Conservation (phyloP, 2,329 filamentous ascomycete species). For the Thielaviopsis populi region DNA sequence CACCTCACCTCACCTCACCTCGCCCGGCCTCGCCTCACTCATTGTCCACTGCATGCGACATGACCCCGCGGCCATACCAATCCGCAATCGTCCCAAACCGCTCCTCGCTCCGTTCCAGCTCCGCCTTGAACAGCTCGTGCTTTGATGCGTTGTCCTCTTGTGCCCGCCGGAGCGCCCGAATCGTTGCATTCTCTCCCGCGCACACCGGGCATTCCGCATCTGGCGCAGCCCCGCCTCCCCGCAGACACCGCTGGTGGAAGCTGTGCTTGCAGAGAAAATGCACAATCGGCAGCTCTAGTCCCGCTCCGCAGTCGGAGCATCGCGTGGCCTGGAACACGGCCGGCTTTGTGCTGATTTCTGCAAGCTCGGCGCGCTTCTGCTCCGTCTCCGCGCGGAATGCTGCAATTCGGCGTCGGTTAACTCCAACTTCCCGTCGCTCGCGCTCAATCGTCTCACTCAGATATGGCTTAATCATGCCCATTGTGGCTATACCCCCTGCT, state of each 20-base stretch:
- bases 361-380: slow-evolving; percentile 62
- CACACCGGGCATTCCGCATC: slow-evolving; percentile 78
- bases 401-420: slow-evolving; percentile 65
- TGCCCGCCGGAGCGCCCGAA: slow-evolving; percentile 69
- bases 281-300: slow-evolving; percentile 74
- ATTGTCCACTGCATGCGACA: slow-evolving; percentile 38
- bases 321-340: slow-evolving; percentile 81
- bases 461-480: slow-evolving; percentile 94
- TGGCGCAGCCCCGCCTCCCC: slow-evolving; percentile 31
- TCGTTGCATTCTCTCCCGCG: slow-evolving; percentile 68
- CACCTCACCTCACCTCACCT: background rate
- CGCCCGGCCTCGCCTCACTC: background rate
- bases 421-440: slow-evolving; percentile 69
- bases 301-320: slow-evolving; percentile 65
- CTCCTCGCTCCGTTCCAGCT: slow-evolving; percentile 62
- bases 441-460: slow-evolving; percentile 76
- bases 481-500: slow-evolving; percentile 59
- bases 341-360: slow-evolving; percentile 62
- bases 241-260: slow-evolving; percentile 82
- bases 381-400: slow-evolving; percentile 76
- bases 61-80: slow-evolving; percentile 89
- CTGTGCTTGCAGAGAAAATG: slow-evolving; percentile 96
- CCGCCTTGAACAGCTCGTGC: slow-evolving; percentile 78
- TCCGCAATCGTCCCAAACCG: slow-evolving; percentile 83
- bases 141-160: slow-evolving; percentile 76